Percentiles rank a stretch among this genome's conserved stretches.
These are phyloP conservation scores for Ogataea corticis DNA, from an alignment of 805 yeast species.

Conservation along the genomic window DNA sequence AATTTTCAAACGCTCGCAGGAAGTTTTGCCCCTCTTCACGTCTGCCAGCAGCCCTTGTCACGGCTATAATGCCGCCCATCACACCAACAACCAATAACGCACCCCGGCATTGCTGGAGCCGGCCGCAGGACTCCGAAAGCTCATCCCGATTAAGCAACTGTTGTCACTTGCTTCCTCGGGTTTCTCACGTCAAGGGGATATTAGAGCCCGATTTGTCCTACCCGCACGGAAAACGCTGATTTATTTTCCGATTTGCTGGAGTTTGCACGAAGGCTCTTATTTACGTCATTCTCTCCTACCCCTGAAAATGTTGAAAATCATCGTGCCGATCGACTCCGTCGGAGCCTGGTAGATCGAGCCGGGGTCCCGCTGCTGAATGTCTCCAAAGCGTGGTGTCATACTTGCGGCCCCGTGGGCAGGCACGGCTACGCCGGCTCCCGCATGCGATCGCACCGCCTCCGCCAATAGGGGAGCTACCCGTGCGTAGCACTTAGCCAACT, in stretches of 20 bases:
- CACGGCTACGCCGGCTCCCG: slow-evolving; percentile 9
- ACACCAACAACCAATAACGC: background rate
- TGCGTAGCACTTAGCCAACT: slow-evolving; percentile 40
- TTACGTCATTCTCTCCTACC: background rate
- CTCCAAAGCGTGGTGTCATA: no score
- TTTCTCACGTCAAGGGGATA: no score
- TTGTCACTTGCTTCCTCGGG: background rate
- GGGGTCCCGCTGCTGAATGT: slow-evolving; percentile 22
- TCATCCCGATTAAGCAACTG: background rate
- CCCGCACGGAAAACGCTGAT: background rate
- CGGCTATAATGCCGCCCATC: background rate
- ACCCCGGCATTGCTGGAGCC: no score
- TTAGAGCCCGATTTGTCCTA: no score
- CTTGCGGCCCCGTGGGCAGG: no score
- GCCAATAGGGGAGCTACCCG: slow-evolving; percentile 32
- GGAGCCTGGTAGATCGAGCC: slow-evolving; percentile 29
- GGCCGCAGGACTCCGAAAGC: background rate
- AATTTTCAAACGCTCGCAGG: slow-evolving; percentile 8
- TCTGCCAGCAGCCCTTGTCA: background rate
- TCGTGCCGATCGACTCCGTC: slow-evolving; percentile 31
- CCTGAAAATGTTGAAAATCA: slow-evolving; percentile 29
- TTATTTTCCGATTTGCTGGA: background rate
- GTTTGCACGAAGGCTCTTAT: no score
- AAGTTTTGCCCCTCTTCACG: slow-evolving; percentile 3
- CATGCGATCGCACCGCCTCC: slow-evolving; percentile 22